phyloP scores from a whole-genome alignment of 371 early-diverging fungal genomes.

The Circinella minor region DNA sequence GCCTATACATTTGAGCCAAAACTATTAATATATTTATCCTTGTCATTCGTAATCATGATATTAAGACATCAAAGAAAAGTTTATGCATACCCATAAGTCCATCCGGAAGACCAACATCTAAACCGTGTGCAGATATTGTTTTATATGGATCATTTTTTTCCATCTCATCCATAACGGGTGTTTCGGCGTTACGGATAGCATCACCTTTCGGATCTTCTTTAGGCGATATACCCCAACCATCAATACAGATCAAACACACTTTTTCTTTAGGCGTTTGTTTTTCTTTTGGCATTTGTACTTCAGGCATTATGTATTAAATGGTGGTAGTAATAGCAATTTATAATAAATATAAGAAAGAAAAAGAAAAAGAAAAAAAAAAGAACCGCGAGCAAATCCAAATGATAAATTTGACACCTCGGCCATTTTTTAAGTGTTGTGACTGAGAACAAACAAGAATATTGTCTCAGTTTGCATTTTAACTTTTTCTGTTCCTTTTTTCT shows the following conservation, averaged over 20 bases:
- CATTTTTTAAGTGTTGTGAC: too few relatives aligned
- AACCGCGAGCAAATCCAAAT: too few relatives aligned
- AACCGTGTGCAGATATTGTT: constrained; percentile 83
- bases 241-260: constrained; percentile 84
- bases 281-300: constrained; percentile 52
- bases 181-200: constrained; percentile 90
- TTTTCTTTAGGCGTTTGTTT: constrained; percentile 58
- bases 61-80: too few relatives aligned
- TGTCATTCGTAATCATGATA: too few relatives aligned
- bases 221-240: constrained; percentile 95
- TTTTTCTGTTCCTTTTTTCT: neutral
- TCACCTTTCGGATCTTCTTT: constrained; percentile 77
- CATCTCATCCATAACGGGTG: constrained; percentile 91
- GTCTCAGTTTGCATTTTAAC: neutral
- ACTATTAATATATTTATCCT: too few relatives aligned
- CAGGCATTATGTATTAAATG: constrained; percentile 37
- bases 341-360: neutral
- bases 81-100: constrained; percentile 94
- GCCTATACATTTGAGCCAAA: neutral
- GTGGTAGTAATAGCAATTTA: neutral
- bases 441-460: neutral
- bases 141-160: constrained; percentile 76
- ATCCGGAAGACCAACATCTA: constrained; percentile 81
- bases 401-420: too few relatives aligned
- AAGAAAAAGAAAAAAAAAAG: neutral